Conservation (phyloP, 169 alveolate genomes). For the Cyclospora cayetanensis region DNA sequence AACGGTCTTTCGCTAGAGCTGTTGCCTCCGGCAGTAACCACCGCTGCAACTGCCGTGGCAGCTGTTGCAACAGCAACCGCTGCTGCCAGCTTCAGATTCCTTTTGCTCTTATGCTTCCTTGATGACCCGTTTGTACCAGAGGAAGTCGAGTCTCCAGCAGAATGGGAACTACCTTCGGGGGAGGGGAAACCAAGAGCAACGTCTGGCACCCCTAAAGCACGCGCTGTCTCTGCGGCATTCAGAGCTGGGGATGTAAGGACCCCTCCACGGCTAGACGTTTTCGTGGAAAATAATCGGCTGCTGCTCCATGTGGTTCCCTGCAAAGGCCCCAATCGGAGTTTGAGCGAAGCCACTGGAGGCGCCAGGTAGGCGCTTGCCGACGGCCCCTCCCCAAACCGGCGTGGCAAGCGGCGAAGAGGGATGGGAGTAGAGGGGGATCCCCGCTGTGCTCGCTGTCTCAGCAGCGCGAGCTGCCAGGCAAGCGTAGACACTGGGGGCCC, state of each 20-base stretch:
- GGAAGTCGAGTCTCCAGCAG: background rate
- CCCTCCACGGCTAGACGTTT: background rate
- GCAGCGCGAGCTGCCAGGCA: background rate
- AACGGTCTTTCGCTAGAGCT: too few relatives aligned
- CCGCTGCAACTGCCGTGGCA: background rate
- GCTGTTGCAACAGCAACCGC: slow-evolving; percentile 7
- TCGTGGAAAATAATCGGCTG: background rate
- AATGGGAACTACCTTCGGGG: background rate
- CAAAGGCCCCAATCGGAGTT: background rate
- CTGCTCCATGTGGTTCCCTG: background rate
- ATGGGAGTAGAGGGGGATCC: background rate
- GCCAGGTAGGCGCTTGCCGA: background rate
- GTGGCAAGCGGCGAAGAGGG: background rate
- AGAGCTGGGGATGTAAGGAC: background rate
- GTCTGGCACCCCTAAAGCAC: background rate
- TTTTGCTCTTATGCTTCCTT: background rate
- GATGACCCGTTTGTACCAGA: background rate
- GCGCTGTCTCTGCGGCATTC: background rate
- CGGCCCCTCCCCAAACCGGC: background rate
- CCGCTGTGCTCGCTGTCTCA: background rate
- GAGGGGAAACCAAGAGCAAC: too few relatives aligned
- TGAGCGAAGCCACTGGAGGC: background rate
- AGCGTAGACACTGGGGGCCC: slow-evolving; percentile 2
- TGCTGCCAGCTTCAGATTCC: background rate
- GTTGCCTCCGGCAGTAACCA: too few relatives aligned